A percentile compares a stretch with the other conserved stretches of the same genome.
Conservation (phyloP, 306 rosid species). For the Medicago ruthenica region DNA sequence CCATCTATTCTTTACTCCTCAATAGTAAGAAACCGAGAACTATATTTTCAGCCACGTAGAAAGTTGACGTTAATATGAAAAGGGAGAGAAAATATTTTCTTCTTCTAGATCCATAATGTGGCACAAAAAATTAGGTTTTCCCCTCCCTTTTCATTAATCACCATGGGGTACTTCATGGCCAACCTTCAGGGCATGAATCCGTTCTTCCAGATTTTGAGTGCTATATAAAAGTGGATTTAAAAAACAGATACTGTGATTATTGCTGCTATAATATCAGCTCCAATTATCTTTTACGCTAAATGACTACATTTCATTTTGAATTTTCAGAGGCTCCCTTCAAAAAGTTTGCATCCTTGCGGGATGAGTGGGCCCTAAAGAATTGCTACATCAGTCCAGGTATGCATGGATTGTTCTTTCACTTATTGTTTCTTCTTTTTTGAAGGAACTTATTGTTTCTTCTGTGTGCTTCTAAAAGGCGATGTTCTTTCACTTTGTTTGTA, state of each 20-base stretch:
- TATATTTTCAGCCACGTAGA: conserved; percentile 12
- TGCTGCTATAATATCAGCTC: conserved; percentile 26
- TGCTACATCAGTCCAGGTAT: conserved; percentile 90
- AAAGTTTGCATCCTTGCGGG: conserved; percentile 82
- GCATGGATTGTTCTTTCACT: conserved; percentile 26
- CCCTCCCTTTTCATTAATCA: neutral
- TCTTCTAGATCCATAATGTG: neutral
- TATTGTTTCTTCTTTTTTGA: conserved; percentile 7
- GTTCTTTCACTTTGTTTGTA: conserved; percentile 18
- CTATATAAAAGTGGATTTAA: conserved; percentile 22
- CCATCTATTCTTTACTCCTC: conserved; percentile 25
- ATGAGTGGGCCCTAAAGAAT: conserved; percentile 94
- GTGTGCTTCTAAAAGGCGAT: conserved; percentile 11
- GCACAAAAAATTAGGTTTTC: neutral
- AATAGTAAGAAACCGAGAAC: conserved; percentile 19
- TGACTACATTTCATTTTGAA: conserved; percentile 40
- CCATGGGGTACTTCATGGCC: conserved; percentile 6
- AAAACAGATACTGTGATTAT: conserved; percentile 9
- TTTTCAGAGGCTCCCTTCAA: conserved; percentile 86
- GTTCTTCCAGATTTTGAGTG: conserved; percentile 16
- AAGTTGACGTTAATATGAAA: conserved; percentile 30
- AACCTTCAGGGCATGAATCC: conserved; percentile 22
- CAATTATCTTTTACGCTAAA: conserved; percentile 29
- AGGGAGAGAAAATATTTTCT: neutral
- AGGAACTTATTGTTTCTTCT: conserved; percentile 6